A percentile compares a stretch with the other conserved stretches of the same genome.
Conservation (phyloP, 108 stramenopile species). For the Fistulifera pelliculosa region DNA sequence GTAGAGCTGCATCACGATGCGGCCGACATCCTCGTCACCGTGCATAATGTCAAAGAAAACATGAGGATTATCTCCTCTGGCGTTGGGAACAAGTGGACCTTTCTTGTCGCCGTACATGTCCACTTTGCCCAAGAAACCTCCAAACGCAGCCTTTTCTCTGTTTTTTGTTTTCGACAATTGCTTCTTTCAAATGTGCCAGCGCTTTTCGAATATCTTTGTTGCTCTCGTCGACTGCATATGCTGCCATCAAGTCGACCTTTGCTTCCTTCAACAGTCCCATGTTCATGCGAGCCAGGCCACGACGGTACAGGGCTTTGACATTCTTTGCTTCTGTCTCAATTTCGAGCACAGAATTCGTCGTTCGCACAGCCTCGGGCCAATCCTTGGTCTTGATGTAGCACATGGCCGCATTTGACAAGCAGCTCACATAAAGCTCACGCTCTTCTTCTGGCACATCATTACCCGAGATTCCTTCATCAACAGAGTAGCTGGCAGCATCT, state of each 20-base stretch:
- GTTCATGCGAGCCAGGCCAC: constrained; percentile 73
- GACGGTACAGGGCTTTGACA: constrained; percentile 87
- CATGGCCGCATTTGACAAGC: constrained; percentile 89
- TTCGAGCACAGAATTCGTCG: constrained; percentile 70
- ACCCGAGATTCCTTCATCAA: constrained; percentile 68
- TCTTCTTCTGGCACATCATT: constrained; percentile 68
- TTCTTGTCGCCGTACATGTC: constrained; percentile 92
- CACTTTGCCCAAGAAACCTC: constrained; percentile 84
- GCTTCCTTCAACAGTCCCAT: constrained; percentile 84
- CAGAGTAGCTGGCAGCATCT: constrained; percentile 62
- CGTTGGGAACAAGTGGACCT: constrained; percentile 54
- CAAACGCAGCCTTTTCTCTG: constrained; percentile 87
- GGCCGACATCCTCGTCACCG: constrained; percentile 73
- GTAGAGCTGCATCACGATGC: constrained; percentile 85
- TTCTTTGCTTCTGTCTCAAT: constrained; percentile 68
- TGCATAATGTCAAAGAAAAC: constrained; percentile 89
- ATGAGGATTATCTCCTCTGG: constrained; percentile 80
- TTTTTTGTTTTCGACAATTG: constrained; percentile 50
- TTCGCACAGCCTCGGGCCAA: constrained; percentile 69
- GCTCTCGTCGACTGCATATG: constrained; percentile 73
- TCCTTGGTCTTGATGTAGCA: constrained; percentile 72
- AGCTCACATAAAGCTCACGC: constrained; percentile 57
- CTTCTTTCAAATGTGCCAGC: constrained; percentile 64
- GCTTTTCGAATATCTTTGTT: constrained; percentile 92
- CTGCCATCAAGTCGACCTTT: constrained; percentile 84